Evolutionary conservation across 2,329 filamentous ascomycete genomes (phyloP).

Genomic region (Colletotrichum sansevieriae): DNA sequence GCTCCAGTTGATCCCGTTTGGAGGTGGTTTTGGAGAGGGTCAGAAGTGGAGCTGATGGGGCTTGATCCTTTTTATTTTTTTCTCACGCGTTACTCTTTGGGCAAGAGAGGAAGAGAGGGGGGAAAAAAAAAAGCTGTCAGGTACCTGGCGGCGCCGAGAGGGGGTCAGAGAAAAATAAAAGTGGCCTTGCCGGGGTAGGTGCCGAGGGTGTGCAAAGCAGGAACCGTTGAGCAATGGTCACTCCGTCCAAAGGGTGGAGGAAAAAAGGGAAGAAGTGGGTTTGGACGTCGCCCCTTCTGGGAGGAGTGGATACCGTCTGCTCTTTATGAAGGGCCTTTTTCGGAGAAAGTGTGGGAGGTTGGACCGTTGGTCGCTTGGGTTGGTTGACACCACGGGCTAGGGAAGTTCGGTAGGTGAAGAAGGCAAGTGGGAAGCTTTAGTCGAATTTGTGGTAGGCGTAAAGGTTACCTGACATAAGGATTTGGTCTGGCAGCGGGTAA

Average conservation of each 20-base stretch:
- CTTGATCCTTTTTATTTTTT: conserved; percentile 42
- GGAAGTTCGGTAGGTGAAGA: conserved; percentile 35
- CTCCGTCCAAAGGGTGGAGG: conserved; percentile 39
- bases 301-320: conserved; percentile 38
- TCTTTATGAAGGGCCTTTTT: conserved; percentile 41
- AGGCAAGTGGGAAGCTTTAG: conserved; percentile 17
- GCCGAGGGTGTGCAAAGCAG: conserved; percentile 39
- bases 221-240: conserved; percentile 40
- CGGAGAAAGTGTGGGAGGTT: conserved; percentile 42
- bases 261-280: conserved; percentile 41
- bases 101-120: conserved; percentile 21
- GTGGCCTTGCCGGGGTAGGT: conserved; percentile 38
- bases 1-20: conserved; percentile 45
- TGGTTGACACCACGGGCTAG: conserved; percentile 26
- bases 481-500: conserved; percentile 13
- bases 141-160: conserved; percentile 37
- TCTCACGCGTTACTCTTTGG: conserved; percentile 37
- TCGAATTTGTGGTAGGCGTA: conserved; percentile 1
- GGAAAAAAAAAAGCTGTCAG: conserved; percentile 29
- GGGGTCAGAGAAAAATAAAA: conserved; percentile 36
- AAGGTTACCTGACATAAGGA: conserved; percentile 2
- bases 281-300: conserved; percentile 41
- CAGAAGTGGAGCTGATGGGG: conserved; percentile 43
- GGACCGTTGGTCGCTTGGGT: conserved; percentile 36
- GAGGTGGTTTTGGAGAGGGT: conserved; percentile 43